Evolutionary conservation across 495 filamentous ascomycete species (phyloP), one percentile per base, ranked within the genome.

Genomic region (Glutinoglossum americanum): DNA sequence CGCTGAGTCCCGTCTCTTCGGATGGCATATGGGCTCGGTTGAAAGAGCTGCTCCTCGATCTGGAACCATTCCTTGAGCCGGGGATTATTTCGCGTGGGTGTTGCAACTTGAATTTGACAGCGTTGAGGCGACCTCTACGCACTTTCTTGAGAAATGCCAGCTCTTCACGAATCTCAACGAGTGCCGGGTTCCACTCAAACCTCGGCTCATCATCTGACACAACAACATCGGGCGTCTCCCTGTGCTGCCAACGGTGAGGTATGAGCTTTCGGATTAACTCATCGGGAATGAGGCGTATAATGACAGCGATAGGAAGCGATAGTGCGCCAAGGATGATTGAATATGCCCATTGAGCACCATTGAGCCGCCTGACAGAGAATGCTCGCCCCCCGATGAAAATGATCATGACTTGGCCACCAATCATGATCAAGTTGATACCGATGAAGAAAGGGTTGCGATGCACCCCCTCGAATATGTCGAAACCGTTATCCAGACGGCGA

Each of bases 391-490:
- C 86, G 47, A 90, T 74, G 58, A 85, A 86, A 47, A 90, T 70
- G 62, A 92, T 92, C 69, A 87, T 67, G 27, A 86, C 66, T 62
- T 92, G 86, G 7, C 87, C 87, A 39, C 80, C 87, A 57, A 94
- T 69, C 72, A 94, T 96, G 64, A 94, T 79, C 23, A 78, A 55
- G 60, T 86, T 85, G 62, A 96, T 94, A 47, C 74, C 70, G 56
- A 90, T 76, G 70, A 94, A 96, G 72, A 89, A 93, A 51, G 69
- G 76, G 67, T 94, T 96, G 60, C 72, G 76, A 49, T 72, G 74
- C 27, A 94, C 77, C 19, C 87, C 87, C 61, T 94, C 87, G 67
- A 96, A 83, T 61, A 94, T 85, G 64, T 94, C 94, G 71, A 92
- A 78, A 27, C 78, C 76, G 71, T 94, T 96, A 65, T 96, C 89